A percentile compares a stretch with the other conserved stretches of the same genome.
Evolutionary conservation across 306 rosid genomes (phyloP).

Genomic region (Purshia tridentata): DNA sequence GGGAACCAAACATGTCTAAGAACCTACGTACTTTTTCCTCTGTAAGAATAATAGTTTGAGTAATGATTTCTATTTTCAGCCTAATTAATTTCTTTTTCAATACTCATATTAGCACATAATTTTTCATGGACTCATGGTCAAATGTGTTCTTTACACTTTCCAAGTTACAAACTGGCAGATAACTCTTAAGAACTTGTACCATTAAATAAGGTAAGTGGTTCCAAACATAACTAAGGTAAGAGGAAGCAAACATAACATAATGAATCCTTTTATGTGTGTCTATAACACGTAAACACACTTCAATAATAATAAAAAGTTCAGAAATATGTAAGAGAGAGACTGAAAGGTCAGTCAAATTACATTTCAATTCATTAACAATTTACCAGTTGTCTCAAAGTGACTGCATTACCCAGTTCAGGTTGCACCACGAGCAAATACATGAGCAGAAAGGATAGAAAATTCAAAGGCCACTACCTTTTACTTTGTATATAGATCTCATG

Average conservation of each 20-base stretch:
- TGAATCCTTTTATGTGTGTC: not conserved
- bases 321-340: not conserved
- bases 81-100: too few relatives aligned
- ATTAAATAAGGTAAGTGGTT: not conserved
- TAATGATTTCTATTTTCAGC: too few relatives aligned
- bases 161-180: too few relatives aligned
- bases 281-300: not conserved
- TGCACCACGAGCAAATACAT: not conserved
- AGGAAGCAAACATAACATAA: not conserved
- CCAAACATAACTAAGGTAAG: not conserved
- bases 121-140: not conserved
- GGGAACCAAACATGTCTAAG: not conserved
- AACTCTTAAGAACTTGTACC: not conserved
- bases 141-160: too few relatives aligned
- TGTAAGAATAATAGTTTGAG: not conserved
- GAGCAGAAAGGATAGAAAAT: not conserved
- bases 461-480: not conserved
- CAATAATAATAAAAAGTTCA: not conserved
- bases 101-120: not conserved
- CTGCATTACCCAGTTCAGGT: not conserved
- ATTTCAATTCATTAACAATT: not conserved
- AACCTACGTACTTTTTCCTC: not conserved
- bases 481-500: slow-evolving; percentile 11
- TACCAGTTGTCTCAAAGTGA: slow-evolving; percentile 4
- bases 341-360: not conserved